Conservation (phyloP, 495 filamentous ascomycete species). For the Tuber indicum region DNA sequence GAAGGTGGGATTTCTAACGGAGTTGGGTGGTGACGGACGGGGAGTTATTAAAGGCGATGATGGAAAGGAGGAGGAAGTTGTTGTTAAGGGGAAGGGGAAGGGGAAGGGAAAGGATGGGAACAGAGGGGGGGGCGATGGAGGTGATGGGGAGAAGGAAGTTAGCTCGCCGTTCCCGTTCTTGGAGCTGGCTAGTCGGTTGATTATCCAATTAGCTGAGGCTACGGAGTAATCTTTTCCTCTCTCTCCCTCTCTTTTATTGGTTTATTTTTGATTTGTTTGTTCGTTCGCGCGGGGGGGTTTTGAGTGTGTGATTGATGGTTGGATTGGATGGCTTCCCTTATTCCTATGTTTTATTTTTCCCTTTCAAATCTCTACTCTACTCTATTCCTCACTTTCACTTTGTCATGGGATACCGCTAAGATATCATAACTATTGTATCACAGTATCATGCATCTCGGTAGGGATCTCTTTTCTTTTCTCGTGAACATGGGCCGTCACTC, state of each 20-base stretch:
- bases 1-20: conserved; percentile 42
- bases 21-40: conserved; percentile 33
- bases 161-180: conserved; percentile 72
- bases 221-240: conserved; percentile 37
- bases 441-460: neutral
- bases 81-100: conserved; percentile 1
- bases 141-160: conserved; percentile 66
- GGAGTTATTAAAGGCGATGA: conserved; percentile 25
- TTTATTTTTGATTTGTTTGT: conserved; percentile 73
- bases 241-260: neutral
- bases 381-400: conserved; percentile 10
- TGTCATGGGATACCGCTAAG: conserved; percentile 10
- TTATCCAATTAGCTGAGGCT: conserved; percentile 68
- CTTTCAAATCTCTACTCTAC: conserved; percentile 14
- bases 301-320: conserved; percentile 87
- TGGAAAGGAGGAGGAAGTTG: conserved; percentile 6
- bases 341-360: conserved; percentile 15
- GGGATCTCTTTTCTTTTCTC: neutral
- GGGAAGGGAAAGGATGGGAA: conserved; percentile 22
- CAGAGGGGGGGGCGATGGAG: conserved; percentile 54
- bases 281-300: conserved; percentile 80
- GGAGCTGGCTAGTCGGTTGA: conserved; percentile 64
- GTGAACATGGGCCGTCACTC: neutral
- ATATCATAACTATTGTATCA: neutral
- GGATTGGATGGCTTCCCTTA: conserved; percentile 43